Evolutionary conservation across 345 rosid species (phyloP).

Genomic region (Gynandropsis gynandra): DNA sequence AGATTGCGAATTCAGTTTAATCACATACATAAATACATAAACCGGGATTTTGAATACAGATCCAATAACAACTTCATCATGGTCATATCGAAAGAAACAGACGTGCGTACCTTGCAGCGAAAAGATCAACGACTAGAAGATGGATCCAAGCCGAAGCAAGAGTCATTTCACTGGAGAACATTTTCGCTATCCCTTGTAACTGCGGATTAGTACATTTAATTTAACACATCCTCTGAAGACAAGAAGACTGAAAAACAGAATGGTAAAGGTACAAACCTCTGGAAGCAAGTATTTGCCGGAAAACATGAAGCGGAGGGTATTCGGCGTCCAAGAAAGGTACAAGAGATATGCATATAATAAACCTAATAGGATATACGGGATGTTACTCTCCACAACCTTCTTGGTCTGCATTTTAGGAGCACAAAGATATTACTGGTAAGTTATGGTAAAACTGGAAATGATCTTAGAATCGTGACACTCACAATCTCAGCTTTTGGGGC

Average conservation of each 20-base stretch:
- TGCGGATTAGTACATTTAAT: conserved; percentile 14
- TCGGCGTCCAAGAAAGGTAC: conserved; percentile 89
- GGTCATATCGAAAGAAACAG: too few relatives aligned
- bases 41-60: too few relatives aligned
- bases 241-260: conserved; percentile 4
- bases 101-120: conserved; percentile 72
- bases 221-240: not conserved
- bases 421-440: too few relatives aligned
- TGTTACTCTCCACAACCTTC: conserved; percentile 61
- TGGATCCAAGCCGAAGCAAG: conserved; percentile 97
- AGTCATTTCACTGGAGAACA: conserved; percentile 81
- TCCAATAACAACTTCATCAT: too few relatives aligned
- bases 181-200: conserved; percentile 78
- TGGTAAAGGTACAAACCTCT: conserved; percentile 46
- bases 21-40: too few relatives aligned
- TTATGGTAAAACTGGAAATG: too few relatives aligned
- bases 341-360: conserved; percentile 60
- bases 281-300: conserved; percentile 73
- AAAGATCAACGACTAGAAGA: conserved; percentile 75
- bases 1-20: too few relatives aligned
- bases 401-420: conserved; percentile 32
- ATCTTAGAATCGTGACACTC: conserved; percentile 11
- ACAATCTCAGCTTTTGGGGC: conserved; percentile 87
- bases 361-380: conserved; percentile 64
- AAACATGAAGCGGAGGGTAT: conserved; percentile 55